Base-by-base conservation (phyloP, 208 protist genomes). In the Porcisia deanei region DNA sequence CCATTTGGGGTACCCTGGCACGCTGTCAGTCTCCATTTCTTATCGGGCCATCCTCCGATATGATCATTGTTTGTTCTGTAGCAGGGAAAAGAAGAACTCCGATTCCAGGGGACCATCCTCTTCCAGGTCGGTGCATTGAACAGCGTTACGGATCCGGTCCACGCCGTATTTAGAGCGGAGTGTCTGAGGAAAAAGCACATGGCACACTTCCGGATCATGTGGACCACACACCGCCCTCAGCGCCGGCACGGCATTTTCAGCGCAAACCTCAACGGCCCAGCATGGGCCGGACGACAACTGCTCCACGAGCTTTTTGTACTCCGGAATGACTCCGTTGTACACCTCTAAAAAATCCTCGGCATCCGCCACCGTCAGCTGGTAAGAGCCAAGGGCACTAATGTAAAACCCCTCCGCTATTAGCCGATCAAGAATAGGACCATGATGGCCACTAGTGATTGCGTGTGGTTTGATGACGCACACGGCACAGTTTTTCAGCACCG, bases 301-400 rank as follows among this genome's bases (percentile, higher is more conserved):
- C 77, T 98, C 92, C 34, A 98, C 97, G 66, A 99, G 77, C 73
- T 88, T 87, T 67, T 90, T 87, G 80, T 98, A 98, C 84, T 99
- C 97, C 30, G 97, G 97, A 9, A 98, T 76, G 10, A 99, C 98
- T 57, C 96, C 96, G 70, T 96, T 96, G 89, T 99, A 99, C 22
- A 99, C 98, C 81, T 99, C 98, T 70, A 99, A 85, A 84, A 99
- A 99, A 76, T 99, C 98, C 71, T 94, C 90, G 3, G 97, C 92
- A 76, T 99, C 91, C 1, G 92, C 91, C n/a, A 87, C 71, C 52
- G 84, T 89, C 64, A 99, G 84, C 57, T 85, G 90, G 79, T 98
- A 98, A 73, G 95, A 83, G 34, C 97, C 88, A 16, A 99, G 41
- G 2, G 97, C 98, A 65, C 85, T 94, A 69, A 99, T 91, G 69